These are phyloP conservation scores for Sporobolomyces roseus DNA, from an alignment of 768 basidiomycete species.

Conservation along the genomic window DNA sequence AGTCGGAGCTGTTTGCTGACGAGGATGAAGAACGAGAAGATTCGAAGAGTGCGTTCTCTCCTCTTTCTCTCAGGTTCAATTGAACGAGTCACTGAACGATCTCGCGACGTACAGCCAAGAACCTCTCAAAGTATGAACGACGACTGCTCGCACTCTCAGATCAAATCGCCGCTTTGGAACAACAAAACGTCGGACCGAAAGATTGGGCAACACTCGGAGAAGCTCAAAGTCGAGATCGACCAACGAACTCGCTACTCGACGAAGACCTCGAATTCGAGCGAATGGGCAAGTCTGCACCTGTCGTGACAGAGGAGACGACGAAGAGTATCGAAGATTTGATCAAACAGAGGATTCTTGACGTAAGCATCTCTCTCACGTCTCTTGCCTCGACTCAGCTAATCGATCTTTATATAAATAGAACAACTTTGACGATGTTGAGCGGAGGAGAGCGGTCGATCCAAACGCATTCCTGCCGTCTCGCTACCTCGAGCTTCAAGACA, in stretches of 20 bases:
- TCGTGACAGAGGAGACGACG: conserved; percentile 83
- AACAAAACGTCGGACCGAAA: conserved; percentile 80
- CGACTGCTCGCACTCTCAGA: conserved; percentile 68
- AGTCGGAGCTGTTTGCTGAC: conserved; percentile 74
- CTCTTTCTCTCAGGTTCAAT: not conserved
- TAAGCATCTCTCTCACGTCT: conserved; percentile 45
- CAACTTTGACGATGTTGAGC: conserved; percentile 85
- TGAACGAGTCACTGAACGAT: no score
- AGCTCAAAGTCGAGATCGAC: conserved; percentile 72
- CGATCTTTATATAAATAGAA: conserved; percentile 45
- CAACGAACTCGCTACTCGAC: conserved; percentile 84
- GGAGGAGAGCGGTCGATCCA: conserved; percentile 70
- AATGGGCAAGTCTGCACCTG: conserved; percentile 75
- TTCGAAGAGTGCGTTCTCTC: conserved; percentile 37
- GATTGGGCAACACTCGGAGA: conserved; percentile 93
- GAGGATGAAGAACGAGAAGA: conserved; percentile 56
- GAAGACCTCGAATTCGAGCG: conserved; percentile 95
- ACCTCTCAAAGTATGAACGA: conserved; percentile 70
- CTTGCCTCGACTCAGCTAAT: not conserved
- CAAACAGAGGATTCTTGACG: conserved; percentile 78
- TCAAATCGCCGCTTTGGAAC: conserved; percentile 76
- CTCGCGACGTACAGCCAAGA: conserved; percentile 20
- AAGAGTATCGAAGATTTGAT: conserved; percentile 80
- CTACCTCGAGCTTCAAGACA: conserved; percentile 81
- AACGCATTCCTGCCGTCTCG: conserved; percentile 88